Evolutionary conservation across 805 yeast genomes (phyloP).

Genomic region (Metschnikowia sp.): DNA sequence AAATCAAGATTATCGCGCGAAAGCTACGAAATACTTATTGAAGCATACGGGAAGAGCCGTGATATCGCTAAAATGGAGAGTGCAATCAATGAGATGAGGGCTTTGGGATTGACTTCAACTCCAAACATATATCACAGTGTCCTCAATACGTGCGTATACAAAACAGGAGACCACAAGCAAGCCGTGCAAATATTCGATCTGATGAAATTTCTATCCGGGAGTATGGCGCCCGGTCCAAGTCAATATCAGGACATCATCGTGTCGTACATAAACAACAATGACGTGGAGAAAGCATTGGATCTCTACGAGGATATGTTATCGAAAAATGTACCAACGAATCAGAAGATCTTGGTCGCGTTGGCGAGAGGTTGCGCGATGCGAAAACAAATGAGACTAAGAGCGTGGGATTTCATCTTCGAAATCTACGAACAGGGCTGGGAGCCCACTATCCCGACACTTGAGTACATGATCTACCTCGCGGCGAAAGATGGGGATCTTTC

Average conservation of each 20-base stretch:
- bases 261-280: constrained; percentile 56
- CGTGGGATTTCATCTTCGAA: constrained; percentile 78
- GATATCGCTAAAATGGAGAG: constrained; percentile 38
- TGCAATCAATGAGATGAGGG: constrained; percentile 36
- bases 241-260: constrained; percentile 73
- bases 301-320: constrained; percentile 65
- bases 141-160: constrained; percentile 56
- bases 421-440: constrained; percentile 47
- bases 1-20: constrained; percentile 30
- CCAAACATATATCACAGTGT: constrained; percentile 51
- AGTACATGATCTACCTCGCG: constrained; percentile 71
- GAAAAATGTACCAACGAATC: constrained; percentile 26
- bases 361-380: constrained; percentile 67
- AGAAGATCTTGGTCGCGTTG: constrained; percentile 46
- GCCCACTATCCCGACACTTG: constrained; percentile 50
- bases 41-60: constrained; percentile 42
- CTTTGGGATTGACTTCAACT: constrained; percentile 38
- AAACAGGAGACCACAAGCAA: constrained; percentile 47
- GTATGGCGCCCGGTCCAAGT: constrained; percentile 61
- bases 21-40: constrained; percentile 44
- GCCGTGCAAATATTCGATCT: constrained; percentile 77
- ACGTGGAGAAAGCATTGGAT: constrained; percentile 73
- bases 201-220: constrained; percentile 72
- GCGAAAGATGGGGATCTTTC: constrained; percentile 76
- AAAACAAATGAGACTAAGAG: constrained; percentile 45